A percentile compares a stretch with the other conserved stretches of the same genome.
These are phyloP conservation scores for Fusarium compactum DNA, from an alignment of 2,329 filamentous ascomycete species.

Conservation along the genomic window DNA sequence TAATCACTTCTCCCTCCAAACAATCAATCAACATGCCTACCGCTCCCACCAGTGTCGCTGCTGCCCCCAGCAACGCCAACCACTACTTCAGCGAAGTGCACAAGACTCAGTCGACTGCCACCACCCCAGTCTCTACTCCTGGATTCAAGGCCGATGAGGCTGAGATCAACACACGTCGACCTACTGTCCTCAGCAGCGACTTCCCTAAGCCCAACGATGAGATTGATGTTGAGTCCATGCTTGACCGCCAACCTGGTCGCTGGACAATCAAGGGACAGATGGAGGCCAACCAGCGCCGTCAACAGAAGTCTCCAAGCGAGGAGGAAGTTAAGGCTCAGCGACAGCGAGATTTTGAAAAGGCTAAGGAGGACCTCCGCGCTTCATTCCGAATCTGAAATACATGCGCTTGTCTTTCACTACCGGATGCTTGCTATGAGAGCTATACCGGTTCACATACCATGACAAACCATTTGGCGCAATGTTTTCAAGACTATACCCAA, in stretches of 20 bases:
- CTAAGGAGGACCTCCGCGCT: slow-evolving; percentile 61
- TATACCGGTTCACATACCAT: not conserved
- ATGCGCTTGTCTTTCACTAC: not conserved
- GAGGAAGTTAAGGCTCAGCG: slow-evolving; percentile 52
- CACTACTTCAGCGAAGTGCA: slow-evolving; percentile 37
- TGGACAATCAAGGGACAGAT: slow-evolving; percentile 56
- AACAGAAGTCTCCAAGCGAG: slow-evolving; percentile 33
- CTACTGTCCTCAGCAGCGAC: slow-evolving; percentile 49
- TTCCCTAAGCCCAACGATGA: slow-evolving; percentile 58
- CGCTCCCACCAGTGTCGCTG: slow-evolving; percentile 28
- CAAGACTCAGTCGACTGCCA: slow-evolving; percentile 41
- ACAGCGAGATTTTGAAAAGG: slow-evolving; percentile 58
- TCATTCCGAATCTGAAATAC: slow-evolving; percentile 28
- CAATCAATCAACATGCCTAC: slow-evolving; percentile 17
- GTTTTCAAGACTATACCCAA: slow-evolving; percentile 40
- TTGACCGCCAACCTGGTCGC: slow-evolving; percentile 58
- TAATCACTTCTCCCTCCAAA: not conserved
- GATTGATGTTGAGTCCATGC: slow-evolving; percentile 57
- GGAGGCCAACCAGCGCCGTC: slow-evolving; percentile 49
- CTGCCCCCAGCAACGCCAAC: slow-evolving; percentile 29
- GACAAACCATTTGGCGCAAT: slow-evolving; percentile 34
- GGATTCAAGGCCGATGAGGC: slow-evolving; percentile 30
- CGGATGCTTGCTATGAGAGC: not conserved
- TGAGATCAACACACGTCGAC: slow-evolving; percentile 17
- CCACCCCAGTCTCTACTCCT: slow-evolving; percentile 41